Percentiles rank a stretch among this genome's conserved stretches.
phyloP scores from a whole-genome alignment of 495 filamentous ascomycete species.

The Aspergillus hancockii region DNA sequence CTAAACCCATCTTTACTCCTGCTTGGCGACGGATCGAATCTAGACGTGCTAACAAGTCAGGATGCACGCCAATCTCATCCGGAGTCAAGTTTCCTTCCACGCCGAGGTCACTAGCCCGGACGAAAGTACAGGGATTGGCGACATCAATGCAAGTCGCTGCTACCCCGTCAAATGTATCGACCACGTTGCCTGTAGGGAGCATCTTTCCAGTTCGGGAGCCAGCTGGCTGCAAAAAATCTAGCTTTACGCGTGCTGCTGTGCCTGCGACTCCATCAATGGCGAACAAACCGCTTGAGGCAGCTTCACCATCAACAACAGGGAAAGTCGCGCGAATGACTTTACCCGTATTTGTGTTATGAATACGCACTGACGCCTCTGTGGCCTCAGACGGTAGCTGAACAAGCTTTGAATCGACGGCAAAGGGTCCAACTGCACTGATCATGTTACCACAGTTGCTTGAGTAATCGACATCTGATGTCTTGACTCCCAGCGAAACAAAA shows the following conservation, averaged over 20 bases:
- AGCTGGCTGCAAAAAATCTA: conserved; percentile 66
- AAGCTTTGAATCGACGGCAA: conserved; percentile 58
- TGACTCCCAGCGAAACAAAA: conserved; percentile 67
- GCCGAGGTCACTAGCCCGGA: conserved; percentile 53
- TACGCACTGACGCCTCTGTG: conserved; percentile 35
- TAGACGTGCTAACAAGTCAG: conserved; percentile 49
- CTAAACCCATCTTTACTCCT: conserved; percentile 64
- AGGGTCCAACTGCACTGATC: conserved; percentile 66
- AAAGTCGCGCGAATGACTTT: conserved; percentile 53
- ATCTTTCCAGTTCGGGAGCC: conserved; percentile 67
- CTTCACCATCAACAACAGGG: conserved; percentile 49
- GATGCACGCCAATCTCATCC: conserved; percentile 49
- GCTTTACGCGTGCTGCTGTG: conserved; percentile 52
- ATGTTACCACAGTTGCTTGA: conserved; percentile 78
- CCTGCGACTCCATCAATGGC: conserved; percentile 70
- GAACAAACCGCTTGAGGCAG: conserved; percentile 54
- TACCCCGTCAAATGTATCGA: conserved; percentile 55
- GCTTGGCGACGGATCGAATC: conserved; percentile 63
- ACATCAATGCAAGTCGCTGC: conserved; percentile 63
- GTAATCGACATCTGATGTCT: conserved; percentile 58
- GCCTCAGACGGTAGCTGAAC: conserved; percentile 17
- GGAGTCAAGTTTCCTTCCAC: conserved; percentile 53
- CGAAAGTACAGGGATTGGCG: conserved; percentile 67
- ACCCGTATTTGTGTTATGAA: conserved; percentile 56
- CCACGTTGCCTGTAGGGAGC: conserved; percentile 61